Conservation (phyloP, 2,329 filamentous ascomycete species). For the Fragosphaeria purpurea region DNA sequence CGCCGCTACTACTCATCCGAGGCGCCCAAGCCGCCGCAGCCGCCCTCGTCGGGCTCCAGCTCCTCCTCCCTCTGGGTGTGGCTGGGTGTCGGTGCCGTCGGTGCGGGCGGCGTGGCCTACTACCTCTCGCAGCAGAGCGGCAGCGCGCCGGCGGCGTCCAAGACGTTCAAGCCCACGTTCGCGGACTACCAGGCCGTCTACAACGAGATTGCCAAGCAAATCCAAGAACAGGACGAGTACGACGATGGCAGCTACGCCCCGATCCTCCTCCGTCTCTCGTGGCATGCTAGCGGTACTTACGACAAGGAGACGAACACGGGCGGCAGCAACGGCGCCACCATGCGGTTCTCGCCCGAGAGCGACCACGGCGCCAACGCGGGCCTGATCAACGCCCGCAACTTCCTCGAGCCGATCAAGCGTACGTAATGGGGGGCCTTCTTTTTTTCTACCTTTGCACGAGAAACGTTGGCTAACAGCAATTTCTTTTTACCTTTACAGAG, state of each 20-base stretch:
- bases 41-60: constrained; percentile 22
- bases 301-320: constrained; percentile 82
- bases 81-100: constrained; percentile 48
- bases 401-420: constrained; percentile 86
- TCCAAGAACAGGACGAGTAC: constrained; percentile 89
- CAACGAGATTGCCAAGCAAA: constrained; percentile 65
- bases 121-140: constrained; percentile 50
- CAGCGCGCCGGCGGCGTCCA: constrained; percentile 37
- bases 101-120: constrained; percentile 55
- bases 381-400: constrained; percentile 75
- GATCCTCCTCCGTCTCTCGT: constrained; percentile 80
- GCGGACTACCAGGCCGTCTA: constrained; percentile 95
- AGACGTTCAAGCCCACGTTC: constrained; percentile 62
- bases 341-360: constrained; percentile 85
- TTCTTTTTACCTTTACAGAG: constrained; percentile 26
- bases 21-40: constrained; percentile 31
- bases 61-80: constrained; percentile 39
- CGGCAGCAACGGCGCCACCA: constrained; percentile 91
- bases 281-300: constrained; percentile 90
- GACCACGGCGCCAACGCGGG: constrained; percentile 93
- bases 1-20: constrained; percentile 74
- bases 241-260: constrained; percentile 95
- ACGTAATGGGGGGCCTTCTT: constrained; percentile 20
- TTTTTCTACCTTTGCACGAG: not conserved
- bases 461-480: too few relatives aligned